Percentiles rank a stretch among this genome's conserved stretches.
These are phyloP conservation scores for Arthrobotrys entomopaga DNA, from an alignment of 2,329 filamentous ascomycete species.

Conservation along the genomic window DNA sequence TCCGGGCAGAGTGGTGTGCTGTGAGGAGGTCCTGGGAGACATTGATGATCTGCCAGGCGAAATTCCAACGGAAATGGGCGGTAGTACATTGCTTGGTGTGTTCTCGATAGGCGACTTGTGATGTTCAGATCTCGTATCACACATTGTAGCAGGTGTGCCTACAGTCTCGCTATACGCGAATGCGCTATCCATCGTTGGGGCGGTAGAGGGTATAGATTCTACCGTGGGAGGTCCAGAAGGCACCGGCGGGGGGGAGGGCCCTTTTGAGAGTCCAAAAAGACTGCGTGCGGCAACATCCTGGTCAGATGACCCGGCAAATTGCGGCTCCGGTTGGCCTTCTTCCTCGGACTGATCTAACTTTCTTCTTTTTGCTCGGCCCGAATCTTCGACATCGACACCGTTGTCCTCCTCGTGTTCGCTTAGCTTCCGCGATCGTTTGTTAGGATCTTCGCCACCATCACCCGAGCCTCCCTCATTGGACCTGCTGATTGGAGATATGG, in stretches of 20 bases:
- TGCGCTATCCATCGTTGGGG: slow-evolving; percentile 32
- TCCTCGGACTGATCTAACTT: slow-evolving; percentile 19
- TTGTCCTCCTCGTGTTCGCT: slow-evolving; percentile 53
- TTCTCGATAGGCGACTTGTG: slow-evolving; percentile 41
- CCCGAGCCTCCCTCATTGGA: slow-evolving; percentile 32
- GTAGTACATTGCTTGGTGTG: slow-evolving; percentile 25
- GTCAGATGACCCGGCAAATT: slow-evolving; percentile 36
- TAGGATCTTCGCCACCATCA: slow-evolving; percentile 51
- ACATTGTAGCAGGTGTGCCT: slow-evolving; percentile 42
- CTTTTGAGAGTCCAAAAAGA: slow-evolving; percentile 46
- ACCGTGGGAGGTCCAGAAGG: slow-evolving; percentile 46
- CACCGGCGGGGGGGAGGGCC: slow-evolving; percentile 34
- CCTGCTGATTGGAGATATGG: slow-evolving; percentile 24
- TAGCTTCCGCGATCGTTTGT: slow-evolving; percentile 40
- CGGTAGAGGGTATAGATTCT: slow-evolving; percentile 40
- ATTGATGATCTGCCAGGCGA: slow-evolving; percentile 23
- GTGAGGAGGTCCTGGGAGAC: slow-evolving; percentile 24
- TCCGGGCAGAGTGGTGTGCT: slow-evolving; percentile 30
- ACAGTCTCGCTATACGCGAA: slow-evolving; percentile 30
- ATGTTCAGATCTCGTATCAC: slow-evolving; percentile 26
- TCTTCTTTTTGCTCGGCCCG: slow-evolving; percentile 38
- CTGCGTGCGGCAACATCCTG: slow-evolving; percentile 34
- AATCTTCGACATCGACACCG: slow-evolving; percentile 20
- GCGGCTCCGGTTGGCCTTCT: slow-evolving; percentile 32
- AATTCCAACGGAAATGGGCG: slow-evolving; percentile 30